These are phyloP conservation scores for Capronia epimyces DNA, from an alignment of 2,329 filamentous ascomycete genomes.

Conservation along the genomic window DNA sequence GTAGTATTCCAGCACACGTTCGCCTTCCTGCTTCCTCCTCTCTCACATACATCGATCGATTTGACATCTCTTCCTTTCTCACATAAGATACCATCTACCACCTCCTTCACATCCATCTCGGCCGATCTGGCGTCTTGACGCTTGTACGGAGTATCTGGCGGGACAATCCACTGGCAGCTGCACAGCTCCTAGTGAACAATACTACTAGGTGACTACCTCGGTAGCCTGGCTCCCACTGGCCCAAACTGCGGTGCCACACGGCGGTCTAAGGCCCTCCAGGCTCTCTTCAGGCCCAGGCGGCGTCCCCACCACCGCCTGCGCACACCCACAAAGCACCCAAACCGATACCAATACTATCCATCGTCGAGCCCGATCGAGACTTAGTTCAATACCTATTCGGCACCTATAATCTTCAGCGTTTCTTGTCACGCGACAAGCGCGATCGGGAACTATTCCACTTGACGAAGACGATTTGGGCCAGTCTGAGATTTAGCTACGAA, in stretches of 20 bases:
- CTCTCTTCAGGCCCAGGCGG: neutral
- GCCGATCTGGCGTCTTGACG: neutral
- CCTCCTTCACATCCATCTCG: neutral
- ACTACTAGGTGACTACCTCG: too few relatives aligned
- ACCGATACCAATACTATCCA: neutral
- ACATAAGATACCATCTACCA: neutral
- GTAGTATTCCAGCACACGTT: neutral
- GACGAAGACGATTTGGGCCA: neutral
- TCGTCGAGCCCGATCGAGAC: neutral
- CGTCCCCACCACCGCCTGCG: neutral
- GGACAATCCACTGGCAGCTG: neutral
- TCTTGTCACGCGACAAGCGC: constrained; percentile 12
- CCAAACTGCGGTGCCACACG: neutral
- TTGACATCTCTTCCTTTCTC: neutral
- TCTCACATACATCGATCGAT: neutral
- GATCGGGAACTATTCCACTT: neutral
- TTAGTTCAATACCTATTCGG: neutral
- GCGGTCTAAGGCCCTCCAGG: neutral
- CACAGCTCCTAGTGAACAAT: neutral
- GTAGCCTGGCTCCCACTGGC: neutral
- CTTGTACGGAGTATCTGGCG: neutral
- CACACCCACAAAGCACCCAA: neutral
- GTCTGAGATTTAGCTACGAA: too few relatives aligned
- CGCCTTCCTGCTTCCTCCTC: neutral
- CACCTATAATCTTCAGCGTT: neutral